Evolutionary conservation across 1,284 basidiomycete genomes (phyloP).

Genomic region (Peniophora sp.): DNA sequence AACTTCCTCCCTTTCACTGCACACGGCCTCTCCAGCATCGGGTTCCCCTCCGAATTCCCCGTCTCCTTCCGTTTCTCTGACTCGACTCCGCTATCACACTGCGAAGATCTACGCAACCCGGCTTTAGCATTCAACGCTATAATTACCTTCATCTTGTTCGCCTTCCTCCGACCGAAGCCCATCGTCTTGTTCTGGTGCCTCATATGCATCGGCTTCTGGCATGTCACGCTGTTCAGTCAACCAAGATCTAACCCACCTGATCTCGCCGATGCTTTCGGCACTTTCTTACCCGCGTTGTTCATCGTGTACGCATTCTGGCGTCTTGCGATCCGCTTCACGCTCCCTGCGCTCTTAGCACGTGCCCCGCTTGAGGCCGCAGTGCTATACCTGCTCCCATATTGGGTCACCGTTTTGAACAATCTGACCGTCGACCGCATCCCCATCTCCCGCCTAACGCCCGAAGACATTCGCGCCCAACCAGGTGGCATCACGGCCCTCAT

Average conservation of each 20-base stretch:
- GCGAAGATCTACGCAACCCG: conserved; percentile 61
- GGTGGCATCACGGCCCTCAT: conserved; percentile 70
- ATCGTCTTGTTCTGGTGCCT: conserved; percentile 72
- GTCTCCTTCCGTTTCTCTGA: conserved; percentile 41
- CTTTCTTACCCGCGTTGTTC: conserved; percentile 76
- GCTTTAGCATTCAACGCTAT: conserved; percentile 69
- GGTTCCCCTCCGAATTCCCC: conserved; percentile 74
- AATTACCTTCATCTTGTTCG: conserved; percentile 58
- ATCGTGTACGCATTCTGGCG: conserved; percentile 79
- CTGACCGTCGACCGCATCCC: conserved; percentile 64
- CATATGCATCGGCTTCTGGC: conserved; percentile 85
- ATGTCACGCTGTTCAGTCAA: conserved; percentile 75
- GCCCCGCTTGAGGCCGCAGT: conserved; percentile 68
- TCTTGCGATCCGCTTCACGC: conserved; percentile 64
- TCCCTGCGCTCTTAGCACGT: conserved; percentile 56
- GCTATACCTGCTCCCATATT: conserved; percentile 73
- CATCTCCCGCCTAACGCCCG: conserved; percentile 61
- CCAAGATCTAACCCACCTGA: conserved; percentile 62
- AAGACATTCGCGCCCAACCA: conserved; percentile 61
- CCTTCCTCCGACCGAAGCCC: conserved; percentile 66
- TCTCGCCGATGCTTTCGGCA: conserved; percentile 62
- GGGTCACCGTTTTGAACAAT: conserved; percentile 71
- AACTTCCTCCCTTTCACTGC: conserved; percentile 52
- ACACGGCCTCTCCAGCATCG: conserved; percentile 63
- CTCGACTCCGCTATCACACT: conserved; percentile 42